Evolutionary conservation across 148 eudicot species (phyloP).

Genomic region (Mesembryanthemum crystallinum): DNA sequence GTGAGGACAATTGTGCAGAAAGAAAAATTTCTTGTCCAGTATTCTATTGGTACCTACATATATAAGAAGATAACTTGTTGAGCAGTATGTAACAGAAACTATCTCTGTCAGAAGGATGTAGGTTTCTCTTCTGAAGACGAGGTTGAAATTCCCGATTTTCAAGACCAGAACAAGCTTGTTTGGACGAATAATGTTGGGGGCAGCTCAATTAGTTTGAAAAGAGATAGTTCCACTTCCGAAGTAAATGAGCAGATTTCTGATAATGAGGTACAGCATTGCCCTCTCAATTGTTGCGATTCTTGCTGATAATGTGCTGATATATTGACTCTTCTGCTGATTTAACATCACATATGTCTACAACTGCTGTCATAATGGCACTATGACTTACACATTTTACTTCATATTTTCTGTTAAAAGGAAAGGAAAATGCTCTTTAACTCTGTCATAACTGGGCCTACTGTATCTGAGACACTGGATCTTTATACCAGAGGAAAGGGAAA

Average conservation of each 20-base stretch:
- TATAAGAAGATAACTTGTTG: constrained; percentile 12
- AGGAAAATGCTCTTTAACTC: constrained; percentile 10
- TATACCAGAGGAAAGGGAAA: constrained; percentile 27
- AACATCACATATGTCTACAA: background rate
- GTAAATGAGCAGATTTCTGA: constrained; percentile 38
- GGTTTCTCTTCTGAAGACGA: constrained; percentile 60
- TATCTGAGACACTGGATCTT: constrained; percentile 28
- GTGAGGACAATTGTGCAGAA: constrained; percentile 1
- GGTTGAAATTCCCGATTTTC: constrained; percentile 61
- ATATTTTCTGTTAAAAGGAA: constrained; percentile 15
- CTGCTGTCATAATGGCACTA: background rate
- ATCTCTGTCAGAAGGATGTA: constrained; percentile 39
- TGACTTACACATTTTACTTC: constrained; percentile 4
- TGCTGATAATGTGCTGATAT: constrained; percentile 8
- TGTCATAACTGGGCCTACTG: constrained; percentile 6
- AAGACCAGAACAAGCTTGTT: constrained; percentile 25
- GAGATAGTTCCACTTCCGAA: constrained; percentile 23
- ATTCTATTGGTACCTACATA: background rate
- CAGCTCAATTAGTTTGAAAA: constrained; percentile 25
- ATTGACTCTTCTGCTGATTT: constrained; percentile 1
- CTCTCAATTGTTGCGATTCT: background rate
- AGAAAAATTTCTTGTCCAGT: background rate
- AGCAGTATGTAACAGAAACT: constrained; percentile 10
- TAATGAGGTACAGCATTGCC: constrained; percentile 42
- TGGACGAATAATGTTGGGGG: constrained; percentile 20